Evolutionary conservation across 1,139 yeast genomes (phyloP).

Genomic region (Meyerozyma elateridarum): DNA sequence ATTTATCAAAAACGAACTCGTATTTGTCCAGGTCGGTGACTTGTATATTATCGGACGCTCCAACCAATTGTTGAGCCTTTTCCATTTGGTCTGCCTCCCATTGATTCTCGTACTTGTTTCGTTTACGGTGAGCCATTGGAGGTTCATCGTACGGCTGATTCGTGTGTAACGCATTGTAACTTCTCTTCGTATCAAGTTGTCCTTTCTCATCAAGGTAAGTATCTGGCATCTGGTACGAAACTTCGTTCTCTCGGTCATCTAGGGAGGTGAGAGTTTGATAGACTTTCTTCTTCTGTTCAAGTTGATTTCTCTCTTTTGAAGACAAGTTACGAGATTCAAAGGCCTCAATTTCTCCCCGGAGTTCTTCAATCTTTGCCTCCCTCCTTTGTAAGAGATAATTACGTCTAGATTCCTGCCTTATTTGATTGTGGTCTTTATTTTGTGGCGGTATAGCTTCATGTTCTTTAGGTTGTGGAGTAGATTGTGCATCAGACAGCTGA

Average conservation of each 20-base stretch:
- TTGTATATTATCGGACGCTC: conserved; percentile 43
- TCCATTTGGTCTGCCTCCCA: conserved; percentile 66
- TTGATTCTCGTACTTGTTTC: conserved; percentile 34
- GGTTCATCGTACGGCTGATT: conserved; percentile 22
- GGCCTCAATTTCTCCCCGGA: conserved; percentile 37
- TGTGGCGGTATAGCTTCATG: background rate
- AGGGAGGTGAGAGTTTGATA: conserved; percentile 28
- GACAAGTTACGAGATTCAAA: conserved; percentile 50
- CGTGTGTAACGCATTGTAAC: conserved; percentile 32
- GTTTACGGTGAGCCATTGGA: conserved; percentile 8
- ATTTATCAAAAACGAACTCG: conserved; percentile 80
- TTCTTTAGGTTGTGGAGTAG: background rate
- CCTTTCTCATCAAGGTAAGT: conserved; percentile 52
- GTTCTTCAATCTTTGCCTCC: conserved; percentile 17
- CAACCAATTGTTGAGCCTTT: conserved; percentile 37
- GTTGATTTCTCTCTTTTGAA: conserved; percentile 49
- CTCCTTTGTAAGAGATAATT: conserved; percentile 32
- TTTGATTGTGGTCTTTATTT: background rate
- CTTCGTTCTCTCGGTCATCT: conserved; percentile 24
- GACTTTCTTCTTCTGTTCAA: conserved; percentile 44
- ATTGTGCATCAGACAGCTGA: background rate
- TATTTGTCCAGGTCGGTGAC: conserved; percentile 49
- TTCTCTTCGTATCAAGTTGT: conserved; percentile 48
- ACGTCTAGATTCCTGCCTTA: conserved; percentile 13
- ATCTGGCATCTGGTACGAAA: conserved; percentile 51